Evolutionary conservation across 352 stramenopile species (phyloP), one percentile per base, ranked within the genome.

Genomic region (Globisporangium barbulae): DNA sequence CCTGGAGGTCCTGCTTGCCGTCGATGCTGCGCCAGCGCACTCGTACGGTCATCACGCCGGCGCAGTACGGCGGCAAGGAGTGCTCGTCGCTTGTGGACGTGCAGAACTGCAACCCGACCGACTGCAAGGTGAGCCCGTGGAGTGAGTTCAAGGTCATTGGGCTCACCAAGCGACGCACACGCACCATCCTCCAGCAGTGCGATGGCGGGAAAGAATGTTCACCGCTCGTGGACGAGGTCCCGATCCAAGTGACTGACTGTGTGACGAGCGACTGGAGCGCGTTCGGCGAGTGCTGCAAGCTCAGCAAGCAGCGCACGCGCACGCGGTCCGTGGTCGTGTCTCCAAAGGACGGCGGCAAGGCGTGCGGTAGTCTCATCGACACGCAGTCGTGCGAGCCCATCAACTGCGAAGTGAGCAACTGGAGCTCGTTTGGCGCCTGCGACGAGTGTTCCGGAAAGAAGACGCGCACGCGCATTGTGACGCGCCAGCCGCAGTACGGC

Each of bases 101-200:
- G 28, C 74, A 85, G 31, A 89, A 87, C 63, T 91, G 82, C 61
- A 89, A 89, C 68, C 79, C 79, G 12, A 76, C 64, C 0, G 72
- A 91, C 65, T 91, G 81, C 57, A 74, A 75, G 41, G 78, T 89
- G 21, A 69, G 78, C 31, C 72, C 70, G 9, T 90, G 78, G 78
- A 76, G 73, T 12, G 64, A 63, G 0, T 90, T 64, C 64, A 64
- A 75, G 59, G 25, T 90, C 2, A 53, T 76, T 19, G 72, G 79
- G 0, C 35, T 56, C 53, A 84, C 67, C 3, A 88, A 88, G 54
- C 70, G 73, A 2, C 81, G 81, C 6, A 76, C 68, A 17, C 64
- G 81, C 0, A 64, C 59, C 2, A 47, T 90, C 5, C 28, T 87
- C 2, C 66, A 76, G 19, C 28, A 73, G 0, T 56, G 59, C 5